A percentile compares a stretch with the other conserved stretches of the same genome.
These are phyloP conservation scores for Aeminium ludgeri DNA, from an alignment of 495 filamentous ascomycete genomes.

Conservation along the genomic window DNA sequence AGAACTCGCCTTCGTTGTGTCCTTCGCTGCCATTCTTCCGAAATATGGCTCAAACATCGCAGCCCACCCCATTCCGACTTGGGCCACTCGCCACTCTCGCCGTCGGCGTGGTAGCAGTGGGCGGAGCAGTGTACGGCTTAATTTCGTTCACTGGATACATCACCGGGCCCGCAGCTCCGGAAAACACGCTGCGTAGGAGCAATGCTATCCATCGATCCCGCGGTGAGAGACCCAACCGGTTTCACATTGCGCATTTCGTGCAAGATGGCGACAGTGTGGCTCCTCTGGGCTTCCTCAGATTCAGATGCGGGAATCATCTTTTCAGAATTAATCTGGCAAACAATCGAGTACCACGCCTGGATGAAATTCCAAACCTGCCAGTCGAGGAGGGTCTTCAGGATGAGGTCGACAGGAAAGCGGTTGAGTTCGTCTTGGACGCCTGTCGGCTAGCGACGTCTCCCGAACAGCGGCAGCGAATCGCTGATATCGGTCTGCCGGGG, in stretches of 20 bases:
- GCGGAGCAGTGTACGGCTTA: no score
- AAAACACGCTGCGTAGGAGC: constrained; percentile 32
- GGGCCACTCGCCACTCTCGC: no score
- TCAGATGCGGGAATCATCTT: not conserved
- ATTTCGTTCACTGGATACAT: constrained; percentile 15
- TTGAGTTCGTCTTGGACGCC: no score
- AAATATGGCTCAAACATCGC: constrained; percentile 3
- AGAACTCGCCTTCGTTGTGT: no score
- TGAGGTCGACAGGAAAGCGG: not conserved
- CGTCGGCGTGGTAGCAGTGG: no score
- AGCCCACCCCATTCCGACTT: constrained; percentile 1
- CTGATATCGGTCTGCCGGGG: not conserved
- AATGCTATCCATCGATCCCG: constrained; percentile 37
- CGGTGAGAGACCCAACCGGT: not conserved
- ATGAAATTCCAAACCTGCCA: not conserved
- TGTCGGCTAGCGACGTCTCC: no score
- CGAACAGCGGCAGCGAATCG: no score
- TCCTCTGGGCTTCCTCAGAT: not conserved
- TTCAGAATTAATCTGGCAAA: not conserved
- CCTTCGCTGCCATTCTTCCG: no score
- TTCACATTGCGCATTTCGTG: not conserved
- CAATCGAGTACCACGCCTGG: not conserved
- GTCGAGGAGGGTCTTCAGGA: not conserved
- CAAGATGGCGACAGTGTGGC: no score
- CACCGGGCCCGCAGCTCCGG: no score